A percentile compares a stretch with the other conserved stretches of the same genome.
Evolutionary conservation across 352 stramenopile species (phyloP).

Genomic region (Globisporangium carolinianum): DNA sequence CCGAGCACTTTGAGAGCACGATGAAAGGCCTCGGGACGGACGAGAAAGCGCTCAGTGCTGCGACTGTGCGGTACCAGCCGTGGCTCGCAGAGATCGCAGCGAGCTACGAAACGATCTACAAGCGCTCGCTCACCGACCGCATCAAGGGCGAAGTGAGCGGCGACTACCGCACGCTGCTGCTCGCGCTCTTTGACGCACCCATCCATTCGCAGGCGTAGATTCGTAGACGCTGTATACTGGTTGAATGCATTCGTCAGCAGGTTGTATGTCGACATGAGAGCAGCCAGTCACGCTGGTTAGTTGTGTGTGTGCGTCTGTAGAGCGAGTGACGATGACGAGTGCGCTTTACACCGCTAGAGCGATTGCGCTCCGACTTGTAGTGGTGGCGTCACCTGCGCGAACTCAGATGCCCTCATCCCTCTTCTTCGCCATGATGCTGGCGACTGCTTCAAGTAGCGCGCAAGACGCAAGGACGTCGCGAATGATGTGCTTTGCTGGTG

Average conservation of each 20-base stretch:
- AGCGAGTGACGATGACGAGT: too few relatives aligned
- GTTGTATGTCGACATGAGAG: not conserved
- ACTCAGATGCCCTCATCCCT: too few relatives aligned
- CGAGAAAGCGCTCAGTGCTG: slow-evolving; percentile 45
- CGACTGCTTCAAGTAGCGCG: too few relatives aligned
- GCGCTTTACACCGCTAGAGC: too few relatives aligned
- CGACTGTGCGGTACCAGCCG: slow-evolving; percentile 49
- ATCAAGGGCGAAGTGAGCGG: slow-evolving; percentile 49
- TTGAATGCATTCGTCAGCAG: not conserved
- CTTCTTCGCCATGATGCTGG: too few relatives aligned
- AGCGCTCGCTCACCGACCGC: slow-evolving; percentile 35
- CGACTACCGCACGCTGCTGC: slow-evolving; percentile 45
- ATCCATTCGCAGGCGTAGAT: slow-evolving; percentile 1
- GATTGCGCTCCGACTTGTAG: too few relatives aligned
- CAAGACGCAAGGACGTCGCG: too few relatives aligned
- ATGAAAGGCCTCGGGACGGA: slow-evolving; percentile 57
- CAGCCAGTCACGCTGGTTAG: too few relatives aligned
- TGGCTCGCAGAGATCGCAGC: slow-evolving; percentile 28
- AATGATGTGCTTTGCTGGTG: too few relatives aligned
- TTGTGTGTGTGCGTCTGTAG: too few relatives aligned
- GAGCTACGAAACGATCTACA: slow-evolving; percentile 40
- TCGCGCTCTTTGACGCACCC: slow-evolving; percentile 39
- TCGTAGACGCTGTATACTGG: too few relatives aligned
- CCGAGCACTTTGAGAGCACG: slow-evolving; percentile 46
- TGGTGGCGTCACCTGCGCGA: too few relatives aligned